phyloP scores from a whole-genome alignment of 2,329 filamentous ascomycete species.

The Parafenestella ontariensis region DNA sequence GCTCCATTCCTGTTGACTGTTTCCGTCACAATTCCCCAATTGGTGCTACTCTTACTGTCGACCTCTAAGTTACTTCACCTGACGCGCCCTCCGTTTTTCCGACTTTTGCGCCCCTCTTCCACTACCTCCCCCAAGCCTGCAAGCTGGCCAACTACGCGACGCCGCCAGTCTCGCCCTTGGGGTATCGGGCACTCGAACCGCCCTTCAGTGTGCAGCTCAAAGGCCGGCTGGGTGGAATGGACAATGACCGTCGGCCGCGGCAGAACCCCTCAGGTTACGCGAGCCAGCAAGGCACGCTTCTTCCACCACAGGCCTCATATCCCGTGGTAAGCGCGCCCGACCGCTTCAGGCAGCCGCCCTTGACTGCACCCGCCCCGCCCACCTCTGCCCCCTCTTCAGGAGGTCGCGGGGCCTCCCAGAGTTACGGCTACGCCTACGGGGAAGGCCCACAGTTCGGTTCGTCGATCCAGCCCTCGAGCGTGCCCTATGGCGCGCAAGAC shows the following conservation, averaged over 20 bases:
- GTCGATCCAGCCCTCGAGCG: slow-evolving; percentile 56
- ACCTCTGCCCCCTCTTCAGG: slow-evolving; percentile 50
- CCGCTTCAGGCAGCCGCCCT: slow-evolving; percentile 56
- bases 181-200: slow-evolving; percentile 66
- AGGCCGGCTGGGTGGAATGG: slow-evolving; percentile 72
- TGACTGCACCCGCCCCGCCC: slow-evolving; percentile 52
- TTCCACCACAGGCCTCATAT: slow-evolving; percentile 51
- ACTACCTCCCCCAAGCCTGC: slow-evolving; percentile 47
- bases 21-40: slow-evolving; percentile 15
- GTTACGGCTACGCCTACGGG: slow-evolving; percentile 61
- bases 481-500: slow-evolving; percentile 69
- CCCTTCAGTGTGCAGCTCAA: slow-evolving; percentile 62
- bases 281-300: slow-evolving; percentile 57
- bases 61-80: slow-evolving; percentile 13
- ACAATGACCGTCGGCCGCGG: slow-evolving; percentile 75
- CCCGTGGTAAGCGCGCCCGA: slow-evolving; percentile 55
- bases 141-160: slow-evolving; percentile 72
- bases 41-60: slow-evolving; percentile 16
- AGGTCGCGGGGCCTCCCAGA: slow-evolving; percentile 49
- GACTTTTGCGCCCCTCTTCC: slow-evolving; percentile 25
- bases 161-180: slow-evolving; percentile 69
- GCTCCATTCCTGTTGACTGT: slow-evolving; percentile 12
- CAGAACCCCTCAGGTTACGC: slow-evolving; percentile 74
- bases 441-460: slow-evolving; percentile 64
- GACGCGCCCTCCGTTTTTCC: slow-evolving; percentile 7